These are phyloP conservation scores for Crithidia mellificae DNA, from an alignment of 208 protist species.

Conservation along the genomic window DNA sequence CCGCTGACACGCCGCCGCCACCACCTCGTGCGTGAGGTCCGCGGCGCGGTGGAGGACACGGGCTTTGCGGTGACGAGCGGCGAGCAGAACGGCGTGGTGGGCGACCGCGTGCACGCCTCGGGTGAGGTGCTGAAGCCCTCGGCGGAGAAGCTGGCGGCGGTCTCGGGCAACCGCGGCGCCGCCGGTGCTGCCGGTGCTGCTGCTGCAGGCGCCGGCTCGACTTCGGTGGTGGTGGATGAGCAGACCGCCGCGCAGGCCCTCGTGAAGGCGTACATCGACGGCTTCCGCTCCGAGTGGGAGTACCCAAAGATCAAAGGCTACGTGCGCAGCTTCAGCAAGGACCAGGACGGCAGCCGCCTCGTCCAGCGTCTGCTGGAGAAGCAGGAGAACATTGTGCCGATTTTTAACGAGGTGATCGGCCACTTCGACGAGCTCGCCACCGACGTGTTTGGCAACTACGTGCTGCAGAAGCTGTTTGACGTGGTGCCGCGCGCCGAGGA, in stretches of 20 bases:
- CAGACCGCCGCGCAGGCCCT: slow-evolving; percentile 16
- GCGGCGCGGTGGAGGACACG: background rate
- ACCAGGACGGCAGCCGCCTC: slow-evolving; percentile 97
- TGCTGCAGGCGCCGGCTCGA: too few species aligned
- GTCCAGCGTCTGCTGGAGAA: slow-evolving; percentile 96
- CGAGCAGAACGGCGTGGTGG: slow-evolving; percentile 23
- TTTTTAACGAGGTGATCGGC: slow-evolving; percentile 89
- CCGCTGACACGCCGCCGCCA: slow-evolving; percentile 53
- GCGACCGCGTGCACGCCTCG: slow-evolving; percentile 9
- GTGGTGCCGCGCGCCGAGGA: slow-evolving; percentile 58
- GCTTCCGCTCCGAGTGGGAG: slow-evolving; percentile 42
- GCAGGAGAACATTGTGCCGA: slow-evolving; percentile 75
- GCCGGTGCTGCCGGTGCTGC: background rate
- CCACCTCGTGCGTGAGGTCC: slow-evolving; percentile 26
- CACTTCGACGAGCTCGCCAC: slow-evolving; percentile 85
- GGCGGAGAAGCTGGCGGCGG: too few species aligned
- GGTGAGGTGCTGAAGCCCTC: background rate
- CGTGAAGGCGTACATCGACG: slow-evolving; percentile 51
- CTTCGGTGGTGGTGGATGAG: slow-evolving; percentile 9
- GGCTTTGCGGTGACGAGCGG: slow-evolving; percentile 21
- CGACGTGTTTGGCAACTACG: slow-evolving; percentile 99
- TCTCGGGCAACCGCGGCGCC: background rate
- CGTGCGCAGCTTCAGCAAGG: slow-evolving; percentile 89
- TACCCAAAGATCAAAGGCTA: slow-evolving; percentile 75
- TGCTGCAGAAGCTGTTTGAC: slow-evolving; percentile 98